These are phyloP conservation scores for Rhodotorula graminis DNA, from an alignment of 768 basidiomycete genomes.

Conservation along the genomic window DNA sequence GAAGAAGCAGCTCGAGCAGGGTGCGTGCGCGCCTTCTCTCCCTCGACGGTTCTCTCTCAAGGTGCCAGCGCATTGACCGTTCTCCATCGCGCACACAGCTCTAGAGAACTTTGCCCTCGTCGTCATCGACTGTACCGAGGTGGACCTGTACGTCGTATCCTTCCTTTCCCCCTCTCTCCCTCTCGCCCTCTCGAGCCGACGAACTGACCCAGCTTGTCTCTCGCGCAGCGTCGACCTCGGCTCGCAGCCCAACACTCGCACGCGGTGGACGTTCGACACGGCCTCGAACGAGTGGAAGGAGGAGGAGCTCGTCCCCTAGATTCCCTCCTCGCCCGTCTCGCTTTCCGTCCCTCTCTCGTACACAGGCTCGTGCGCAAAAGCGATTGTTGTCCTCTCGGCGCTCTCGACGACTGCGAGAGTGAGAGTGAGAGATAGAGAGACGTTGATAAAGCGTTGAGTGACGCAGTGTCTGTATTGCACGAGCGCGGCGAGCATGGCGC, in stretches of 20 bases:
- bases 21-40: neutral
- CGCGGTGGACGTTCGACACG: slow-evolving; percentile 1
- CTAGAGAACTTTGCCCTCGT: slow-evolving; percentile 63
- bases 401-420: no score
- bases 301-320: slow-evolving; percentile 20
- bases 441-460: no score
- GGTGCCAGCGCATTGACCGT: neutral
- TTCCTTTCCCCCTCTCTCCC: neutral
- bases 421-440: no score
- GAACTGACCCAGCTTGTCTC: no score
- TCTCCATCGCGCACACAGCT: neutral
- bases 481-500: neutral
- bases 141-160: slow-evolving; percentile 52
- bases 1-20: slow-evolving; percentile 42
- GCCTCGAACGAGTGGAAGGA: slow-evolving; percentile 9
- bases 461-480: neutral
- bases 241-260: slow-evolving; percentile 25
- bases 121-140: slow-evolving; percentile 63
- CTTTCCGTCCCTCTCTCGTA: neutral
- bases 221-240: slow-evolving; percentile 28
- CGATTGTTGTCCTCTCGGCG: neutral
- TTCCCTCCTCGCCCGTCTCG: neutral
- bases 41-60: neutral
- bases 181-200: neutral
- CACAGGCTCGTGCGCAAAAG: neutral